Base-by-base conservation (phyloP, 1,284 basidiomycete genomes). In the Takashimella koratensis region DNA sequence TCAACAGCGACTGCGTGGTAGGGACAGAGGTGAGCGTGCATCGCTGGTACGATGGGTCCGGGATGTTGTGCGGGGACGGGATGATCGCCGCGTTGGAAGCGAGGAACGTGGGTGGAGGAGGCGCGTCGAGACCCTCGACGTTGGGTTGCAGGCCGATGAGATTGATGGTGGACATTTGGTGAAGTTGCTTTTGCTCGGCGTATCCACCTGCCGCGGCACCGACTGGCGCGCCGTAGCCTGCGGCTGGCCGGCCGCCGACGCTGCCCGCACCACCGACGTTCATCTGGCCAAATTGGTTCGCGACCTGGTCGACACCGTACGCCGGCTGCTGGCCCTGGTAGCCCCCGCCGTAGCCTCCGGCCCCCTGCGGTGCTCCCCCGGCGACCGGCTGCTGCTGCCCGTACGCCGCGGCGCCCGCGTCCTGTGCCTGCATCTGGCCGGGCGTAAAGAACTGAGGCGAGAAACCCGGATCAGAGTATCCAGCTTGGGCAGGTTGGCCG, bases 21-120 rank as follows among this genome's bases (percentile, higher is more conserved):
- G 96, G 96, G 59, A 98, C 84, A 11, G 90, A 86, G 68, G 96
- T 94, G 58, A 98, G 76, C 1, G 96, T 98, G 65, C 82, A 86
- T 46, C 96, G 86, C 78, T 96, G 91, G 77, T 97, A 98, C 13
- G 88, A 93, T 26, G 86, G 82, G 68, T 98, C 88, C 20, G 93
- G 87, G 68, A 94, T 91, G 43, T 88, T 85, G 50, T 81, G 79
- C 0, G 91, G 87, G 20, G 87, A 86, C 36, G 85, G 83, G 8
- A 91, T 88, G 57, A 98, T 81, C 57, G 84, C 86, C 8, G 93
- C 79, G 54, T 79, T 79, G n/a, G 90, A 86, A 1, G 96, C 94
- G 8, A 98, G 81, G 22, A 87, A 81, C 58, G 95, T 91, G 59
- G 90, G 86, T 5, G 95, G 96, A 5, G 95, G 93, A 1, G 87